Percentiles rank a stretch among this genome's conserved stretches.
phyloP scores from a whole-genome alignment of 2,329 filamentous ascomycete genomes.

The Thelonectria blattea region DNA sequence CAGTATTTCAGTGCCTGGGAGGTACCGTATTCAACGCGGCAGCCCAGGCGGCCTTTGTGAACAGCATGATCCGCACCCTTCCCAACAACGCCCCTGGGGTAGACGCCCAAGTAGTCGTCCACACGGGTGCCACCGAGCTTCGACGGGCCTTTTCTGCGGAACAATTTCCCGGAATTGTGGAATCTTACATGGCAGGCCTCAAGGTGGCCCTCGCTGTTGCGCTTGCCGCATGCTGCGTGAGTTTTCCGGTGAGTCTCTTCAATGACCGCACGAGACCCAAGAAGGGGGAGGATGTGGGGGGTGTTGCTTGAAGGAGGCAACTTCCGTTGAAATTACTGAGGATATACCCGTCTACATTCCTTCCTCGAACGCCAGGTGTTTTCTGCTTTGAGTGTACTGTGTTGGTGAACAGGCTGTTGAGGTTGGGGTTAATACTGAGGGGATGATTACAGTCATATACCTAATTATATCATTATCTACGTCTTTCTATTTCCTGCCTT shows the following conservation, averaged over 20 bases:
- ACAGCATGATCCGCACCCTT: slow-evolving; percentile 48
- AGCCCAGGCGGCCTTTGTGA: slow-evolving; percentile 54
- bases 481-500: too few species aligned
- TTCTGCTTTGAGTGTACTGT: too few species aligned
- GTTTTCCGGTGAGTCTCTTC: slow-evolving; percentile 42
- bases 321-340: neutral
- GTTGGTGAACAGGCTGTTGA: too few species aligned
- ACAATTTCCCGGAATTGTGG: slow-evolving; percentile 59
- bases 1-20: slow-evolving; percentile 56
- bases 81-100: slow-evolving; percentile 45
- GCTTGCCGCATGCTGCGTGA: slow-evolving; percentile 53
- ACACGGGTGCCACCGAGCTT: slow-evolving; percentile 61
- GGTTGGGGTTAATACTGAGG: too few species aligned
- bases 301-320: neutral
- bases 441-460: too few species aligned
- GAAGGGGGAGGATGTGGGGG: neutral
- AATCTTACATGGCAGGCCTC: slow-evolving; percentile 67
- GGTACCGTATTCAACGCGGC: slow-evolving; percentile 57
- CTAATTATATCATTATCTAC: too few species aligned
- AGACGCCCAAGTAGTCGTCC: slow-evolving; percentile 44
- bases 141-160: slow-evolving; percentile 54
- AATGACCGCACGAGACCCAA: neutral
- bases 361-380: too few species aligned
- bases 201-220: slow-evolving; percentile 67
- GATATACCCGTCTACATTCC: too few species aligned